Base-by-base conservation (phyloP, 2,329 filamentous ascomycete genomes). In the Cladosporium oxysporum region DNA sequence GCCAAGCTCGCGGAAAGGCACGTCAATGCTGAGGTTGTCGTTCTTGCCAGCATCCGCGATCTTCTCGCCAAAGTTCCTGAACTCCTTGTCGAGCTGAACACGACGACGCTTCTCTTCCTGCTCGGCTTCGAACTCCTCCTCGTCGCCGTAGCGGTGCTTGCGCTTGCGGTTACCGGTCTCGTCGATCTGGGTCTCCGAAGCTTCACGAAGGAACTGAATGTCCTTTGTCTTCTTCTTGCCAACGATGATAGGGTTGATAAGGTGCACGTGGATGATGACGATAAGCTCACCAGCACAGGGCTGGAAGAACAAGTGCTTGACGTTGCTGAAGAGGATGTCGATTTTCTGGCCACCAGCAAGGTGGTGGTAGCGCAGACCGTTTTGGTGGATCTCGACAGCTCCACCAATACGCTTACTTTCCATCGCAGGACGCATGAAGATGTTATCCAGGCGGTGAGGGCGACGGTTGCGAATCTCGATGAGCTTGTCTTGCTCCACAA, bases 181-280 rank as follows among this genome's bases (percentile, higher is more conserved):
- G 75, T 99, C 95, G 72, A 99, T 98, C 75, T 97, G 93, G 78
- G 99, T 98, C 72, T 99, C 95, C 0, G 95, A 98, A 3, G 95
- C 95, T 81, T 99, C 95, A 63, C 95, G 88, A 76, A 97, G 97
- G 80, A 99, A 99, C 73, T 99, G 96, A 1, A 99, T 91, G 77
- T 99, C 96, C 82, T 95, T 97, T 12, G 95, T 96, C 87, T 99
- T 99, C 83, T 96, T 96, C 85, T 97, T 98, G 68, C 95, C 95
- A 69, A 99, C 91, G 79, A 99, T 93, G 77, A 99, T 98, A 2
- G 95, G 95, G 68, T 97, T 96, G 81, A 97, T 97, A 59, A 99
- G 87, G 78, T 99, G 95, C 65, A 99, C 91, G 78, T 99, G 95
- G 71, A 99, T 97, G 73, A 99, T 92, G 71, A 99, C 96, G 71